Evolutionary conservation across 768 basidiomycete genomes (phyloP), one percentile per base, ranked within the genome.

Genomic region (Mycena amicta): DNA sequence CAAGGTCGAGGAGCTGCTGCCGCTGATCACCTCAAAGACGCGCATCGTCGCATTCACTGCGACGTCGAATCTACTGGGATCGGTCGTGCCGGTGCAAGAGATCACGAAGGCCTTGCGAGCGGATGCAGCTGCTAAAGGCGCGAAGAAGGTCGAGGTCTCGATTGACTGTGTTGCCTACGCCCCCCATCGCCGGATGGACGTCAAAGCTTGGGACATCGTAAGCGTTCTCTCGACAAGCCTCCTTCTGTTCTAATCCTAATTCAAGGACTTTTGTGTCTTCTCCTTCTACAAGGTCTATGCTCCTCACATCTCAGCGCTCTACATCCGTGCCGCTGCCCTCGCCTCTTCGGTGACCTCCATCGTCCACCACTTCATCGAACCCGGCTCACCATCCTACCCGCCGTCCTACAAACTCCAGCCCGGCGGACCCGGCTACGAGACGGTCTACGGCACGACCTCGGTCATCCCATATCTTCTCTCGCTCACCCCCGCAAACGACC

Each of bases 221-320:
- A n/a, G 60, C 49, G 18, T 4, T 28, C 1, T 53, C 30, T 57
- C 39, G 18, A n/a, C 3, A 40, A 18, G n/a, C n/a, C n/a, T 55
- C 15, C 3, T 52, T 23, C 46, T 43, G 45, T 8, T 20, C 37
- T 28, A 40, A 6, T n/a, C 27, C n/a, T 22, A 16, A 1, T 22
- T 2, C 20, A 25, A 59, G 60, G 89, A 93, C 62, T 91, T 84
- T 66, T 82, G 80, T 47, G 83, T 84, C 51, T 86, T 90, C 68
- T 84, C 89, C 0, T 80, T 86, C 64, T 92, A 92, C 77, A 93
- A 92, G 83, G 77, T 92, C 1, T 92, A 91, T 57, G 90, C 88
- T 1, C 84, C 87, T 0, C 91, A 92, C 64, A 80, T 82, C 18
- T 86, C 89, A 0, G 85, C 76, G 1, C 73, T 91, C 29, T 92